Conservation (phyloP, 2,329 filamentous ascomycete species). For the Pestalotiopsis sp. region DNA sequence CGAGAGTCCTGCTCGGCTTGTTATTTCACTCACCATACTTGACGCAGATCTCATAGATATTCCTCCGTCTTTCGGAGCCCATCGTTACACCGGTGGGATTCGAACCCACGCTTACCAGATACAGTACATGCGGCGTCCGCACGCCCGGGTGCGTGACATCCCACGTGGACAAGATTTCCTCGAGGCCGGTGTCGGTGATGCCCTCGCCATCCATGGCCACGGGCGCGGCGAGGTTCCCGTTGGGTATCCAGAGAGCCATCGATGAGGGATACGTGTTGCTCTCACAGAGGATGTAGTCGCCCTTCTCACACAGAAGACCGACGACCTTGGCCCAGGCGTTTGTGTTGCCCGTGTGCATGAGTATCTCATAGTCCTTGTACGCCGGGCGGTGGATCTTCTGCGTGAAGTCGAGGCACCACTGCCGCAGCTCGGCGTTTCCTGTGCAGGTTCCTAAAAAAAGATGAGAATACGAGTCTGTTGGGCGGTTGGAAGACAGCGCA, state of each 20-base stretch:
- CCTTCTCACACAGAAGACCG: constrained; percentile 28
- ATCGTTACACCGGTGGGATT: constrained; percentile 73
- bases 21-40: constrained; percentile 28
- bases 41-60: constrained; percentile 28
- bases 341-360: constrained; percentile 31
- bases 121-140: constrained; percentile 17
- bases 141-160: constrained; percentile 15
- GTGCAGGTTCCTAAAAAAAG: background rate
- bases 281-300: constrained; percentile 30
- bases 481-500: constrained; percentile 15
- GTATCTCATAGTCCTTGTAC: constrained; percentile 20
- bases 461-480: background rate
- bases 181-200: constrained; percentile 21
- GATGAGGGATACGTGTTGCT: constrained; percentile 33
- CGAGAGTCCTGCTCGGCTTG: no score
- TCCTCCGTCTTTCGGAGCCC: constrained; percentile 50
- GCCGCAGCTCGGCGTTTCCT: constrained; percentile 2
- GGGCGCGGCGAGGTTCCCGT: constrained; percentile 26
- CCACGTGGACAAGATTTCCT: constrained; percentile 24
- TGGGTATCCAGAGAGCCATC: constrained; percentile 31
- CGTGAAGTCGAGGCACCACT: constrained; percentile 10
- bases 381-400: background rate
- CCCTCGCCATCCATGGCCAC: constrained; percentile 28
- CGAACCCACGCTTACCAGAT: constrained; percentile 55
- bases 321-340: constrained; percentile 34